Evolutionary conservation across 2,329 filamentous ascomycete species (phyloP).

Genomic region (Colletotrichum spaethianum): DNA sequence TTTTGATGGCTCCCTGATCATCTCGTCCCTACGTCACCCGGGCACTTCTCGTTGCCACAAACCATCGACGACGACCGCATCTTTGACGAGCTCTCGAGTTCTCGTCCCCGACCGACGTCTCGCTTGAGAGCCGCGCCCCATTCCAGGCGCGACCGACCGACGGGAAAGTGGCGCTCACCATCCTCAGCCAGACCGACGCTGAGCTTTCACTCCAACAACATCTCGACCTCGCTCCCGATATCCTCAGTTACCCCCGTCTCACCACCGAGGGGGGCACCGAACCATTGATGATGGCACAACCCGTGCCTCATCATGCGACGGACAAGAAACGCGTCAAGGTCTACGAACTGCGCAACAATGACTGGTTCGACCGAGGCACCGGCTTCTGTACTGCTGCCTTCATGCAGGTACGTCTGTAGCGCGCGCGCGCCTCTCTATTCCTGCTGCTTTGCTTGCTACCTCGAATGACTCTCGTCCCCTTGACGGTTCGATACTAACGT

Average conservation of each 20-base stretch:
- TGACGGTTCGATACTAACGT: constrained; percentile 20
- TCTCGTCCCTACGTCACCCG: constrained; percentile 39
- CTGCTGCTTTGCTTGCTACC: constrained; percentile 20
- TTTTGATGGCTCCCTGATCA: constrained; percentile 43
- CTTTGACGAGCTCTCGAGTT: constrained; percentile 22
- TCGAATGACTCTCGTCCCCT: background rate
- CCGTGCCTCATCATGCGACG: constrained; percentile 77
- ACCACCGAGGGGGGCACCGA: constrained; percentile 67
- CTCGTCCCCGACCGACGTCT: constrained; percentile 39
- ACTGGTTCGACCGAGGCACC: constrained; percentile 98
- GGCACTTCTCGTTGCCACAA: constrained; percentile 39
- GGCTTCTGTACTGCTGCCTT: constrained; percentile 91
- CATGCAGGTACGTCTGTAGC: constrained; percentile 73
- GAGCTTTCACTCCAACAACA: constrained; percentile 74
- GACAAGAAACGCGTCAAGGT: constrained; percentile 92
- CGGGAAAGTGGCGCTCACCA: constrained; percentile 68
- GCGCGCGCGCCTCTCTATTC: constrained; percentile 15
- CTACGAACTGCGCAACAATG: constrained; percentile 97
- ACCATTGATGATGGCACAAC: constrained; percentile 80
- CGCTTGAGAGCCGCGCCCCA: constrained; percentile 38
- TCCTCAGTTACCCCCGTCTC: constrained; percentile 65
- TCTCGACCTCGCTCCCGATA: constrained; percentile 68
- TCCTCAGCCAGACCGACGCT: constrained; percentile 67
- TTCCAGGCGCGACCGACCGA: constrained; percentile 41
- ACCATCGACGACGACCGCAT: constrained; percentile 29